Base-by-base conservation (phyloP, 768 basidiomycete genomes). In the Termitomyces heimii region DNA sequence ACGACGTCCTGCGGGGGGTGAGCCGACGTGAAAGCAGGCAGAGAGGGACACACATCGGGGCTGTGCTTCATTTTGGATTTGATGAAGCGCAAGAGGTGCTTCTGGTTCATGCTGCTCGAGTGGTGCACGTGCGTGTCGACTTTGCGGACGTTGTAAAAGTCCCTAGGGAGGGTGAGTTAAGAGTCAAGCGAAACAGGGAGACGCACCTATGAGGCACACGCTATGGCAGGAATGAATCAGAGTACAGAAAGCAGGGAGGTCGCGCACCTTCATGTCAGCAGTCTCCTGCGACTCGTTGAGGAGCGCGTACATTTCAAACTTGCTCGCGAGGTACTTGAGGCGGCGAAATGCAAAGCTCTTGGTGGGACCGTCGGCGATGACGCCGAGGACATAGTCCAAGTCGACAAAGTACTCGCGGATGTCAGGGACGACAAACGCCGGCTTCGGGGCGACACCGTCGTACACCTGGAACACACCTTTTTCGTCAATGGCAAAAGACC, bases 71-170 rank as follows among this genome's bases (percentile, higher is more conserved):
- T 95, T 69, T 96, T 96, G n/a, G 88, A 85, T 71, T 99, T 99
- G 77, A 99, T 98, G 74, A 99, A 98, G 9, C 97, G 92, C 13
- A 99, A 76, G 20, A 99, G 75, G 74, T 99, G 97, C 71, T 99
- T 99, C 71, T 99, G 97, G 69, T 99, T 99, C 95, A 98, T 98
- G 73, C 92, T 92, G 59, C 95, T 97, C 4, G 96, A 96, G 69
- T 98, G 93, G 66, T 99, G 97, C 29, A 99, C 92, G 71, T 99
- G 97, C 8, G 97, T 99, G 68, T 99, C 97, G 58, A 99, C 97
- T 70, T 99, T 99, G 26, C 97, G 86, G 51, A 94, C 79, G 68
- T 99, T 99, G 73, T 99, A 99, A 65, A 99, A 98, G 73, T 99
- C 97, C 58, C 96, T 95, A 67, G 86, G 10, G 44, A 16, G 8